Base-by-base conservation (phyloP, 2,329 filamentous ascomycete species). In the Chalaropsis ovoidea region DNA sequence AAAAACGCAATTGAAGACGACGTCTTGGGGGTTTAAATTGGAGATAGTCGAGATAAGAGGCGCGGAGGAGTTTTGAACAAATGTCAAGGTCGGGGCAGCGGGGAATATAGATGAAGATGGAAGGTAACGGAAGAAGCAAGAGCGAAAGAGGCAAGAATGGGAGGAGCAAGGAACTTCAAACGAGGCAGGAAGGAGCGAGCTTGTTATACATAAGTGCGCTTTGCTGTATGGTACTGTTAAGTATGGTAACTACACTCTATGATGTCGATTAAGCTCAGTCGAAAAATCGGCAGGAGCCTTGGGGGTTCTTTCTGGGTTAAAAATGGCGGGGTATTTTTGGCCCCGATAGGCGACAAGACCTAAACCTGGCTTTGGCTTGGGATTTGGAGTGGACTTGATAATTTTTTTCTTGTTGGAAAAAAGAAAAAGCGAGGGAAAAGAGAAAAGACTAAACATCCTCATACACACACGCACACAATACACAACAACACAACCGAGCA, bases 251-350 rank as follows among this genome's bases (percentile, higher is more conserved):
- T 56, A 17, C 52, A 13, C 27, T n/a, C 13, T 58, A 58, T 35
- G 52, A 58, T 35, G 31, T 58, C 17, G 52, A 58, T 58, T 58
- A 58, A 58, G 52, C 52, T 58, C 52, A 58, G 52, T 58, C 31
- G 17, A 58, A 42, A 61, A 62, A 45, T 62, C 61, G 61, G 42
- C 61, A 62, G 61, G 61, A 62, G 41, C 41, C 41, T 62, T 52
- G 22, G 52, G 52, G 22, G 45, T 47, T 47, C 61, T 62, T 62
- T 47, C 61, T 19, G 43, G 49, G 17, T 49, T 8, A 15, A 24
- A 47, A 47, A 27, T 62, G 61, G 61, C 22, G 42, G 61, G 61
- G 61, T 49, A 49, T 35, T 49, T 49, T 62, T 62, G 61, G 61
- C 61, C 61, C 52, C 47, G 47, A 45, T 19, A 27, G 42, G 4